Conservation (phyloP, 805 yeast genomes). For the Lachancea sp. region DNA sequence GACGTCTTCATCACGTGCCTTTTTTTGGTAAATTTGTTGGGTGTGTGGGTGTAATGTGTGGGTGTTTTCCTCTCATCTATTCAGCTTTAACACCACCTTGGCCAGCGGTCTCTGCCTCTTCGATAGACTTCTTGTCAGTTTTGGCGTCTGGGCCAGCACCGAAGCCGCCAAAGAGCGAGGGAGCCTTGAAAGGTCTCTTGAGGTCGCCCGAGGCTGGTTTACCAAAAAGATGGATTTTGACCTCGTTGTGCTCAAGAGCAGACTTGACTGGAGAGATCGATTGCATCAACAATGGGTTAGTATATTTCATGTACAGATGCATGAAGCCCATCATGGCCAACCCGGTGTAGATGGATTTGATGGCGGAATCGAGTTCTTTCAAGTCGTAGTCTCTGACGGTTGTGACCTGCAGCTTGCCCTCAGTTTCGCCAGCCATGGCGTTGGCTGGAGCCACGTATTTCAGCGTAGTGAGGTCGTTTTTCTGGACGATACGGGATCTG, state of each 20-base stretch:
- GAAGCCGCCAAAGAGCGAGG: slow-evolving; percentile 63
- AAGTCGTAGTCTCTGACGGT: slow-evolving; percentile 94
- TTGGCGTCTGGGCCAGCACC: slow-evolving; percentile 44
- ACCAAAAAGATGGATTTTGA: slow-evolving; percentile 83
- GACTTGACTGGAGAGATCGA: slow-evolving; percentile 83
- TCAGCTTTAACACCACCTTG: slow-evolving; percentile 85
- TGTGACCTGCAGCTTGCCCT: slow-evolving; percentile 71
- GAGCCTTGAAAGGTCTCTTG: slow-evolving; percentile 93
- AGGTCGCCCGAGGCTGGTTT: slow-evolving; percentile 79
- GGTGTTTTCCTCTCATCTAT: no score
- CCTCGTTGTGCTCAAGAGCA: slow-evolving; percentile 84
- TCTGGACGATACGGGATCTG: slow-evolving; percentile 52
- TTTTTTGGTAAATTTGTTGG: no score
- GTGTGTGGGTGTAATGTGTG: no score
- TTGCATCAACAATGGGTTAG: slow-evolving; percentile 95
- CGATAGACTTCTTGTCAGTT: slow-evolving; percentile 84
- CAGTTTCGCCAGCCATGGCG: slow-evolving; percentile 65
- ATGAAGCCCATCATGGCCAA: slow-evolving; percentile 96
- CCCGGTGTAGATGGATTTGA: slow-evolving; percentile 81
- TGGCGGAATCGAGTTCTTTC: slow-evolving; percentile 69
- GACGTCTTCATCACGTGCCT: no score
- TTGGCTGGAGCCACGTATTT: slow-evolving; percentile 85
- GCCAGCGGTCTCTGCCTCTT: slow-evolving; percentile 79
- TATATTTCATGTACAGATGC: slow-evolving; percentile 96
- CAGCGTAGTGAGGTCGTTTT: slow-evolving; percentile 86